Base-by-base conservation (phyloP, 352 stramenopile species). In the Phytophthora pseudosyringae region DNA sequence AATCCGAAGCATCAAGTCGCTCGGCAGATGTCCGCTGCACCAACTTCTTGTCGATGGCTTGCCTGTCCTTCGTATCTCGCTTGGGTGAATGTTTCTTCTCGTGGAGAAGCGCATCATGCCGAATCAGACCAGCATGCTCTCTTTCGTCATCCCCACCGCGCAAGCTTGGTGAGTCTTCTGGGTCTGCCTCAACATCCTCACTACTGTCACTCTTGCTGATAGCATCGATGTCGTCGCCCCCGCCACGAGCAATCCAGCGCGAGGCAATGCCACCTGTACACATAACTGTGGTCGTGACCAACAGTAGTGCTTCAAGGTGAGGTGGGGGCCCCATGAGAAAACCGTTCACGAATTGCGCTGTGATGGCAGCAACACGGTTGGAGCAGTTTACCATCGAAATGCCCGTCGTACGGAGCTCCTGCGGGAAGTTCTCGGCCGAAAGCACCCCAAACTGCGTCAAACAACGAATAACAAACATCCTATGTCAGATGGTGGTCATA, bases 311-410 rank as follows among this genome's bases (percentile, higher is more conserved):
- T 26, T 79, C 76, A 4, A 97, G 71, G 52, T 95, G 89, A 32
- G 90, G 75, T 15, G 84, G 80, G 15, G 83, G 80, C 3, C 81
- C 83, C 55, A 97, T 88, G 28, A 97, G 79, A 41, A 86, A 92
- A 2, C 89, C 90, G 47, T 97, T 96, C 18, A 96, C 88, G 56
- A 97, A 97, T 69, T 98, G 94, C 8, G 91, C 86, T 38, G 88
- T 67, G 68, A 98, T 97, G 8, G 91, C 91, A 44, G 91, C 94
- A 45, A 98, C 67, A 21, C 91, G 79, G 8, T 92, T 94, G 2
- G 79, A 88, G 36, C 90, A 91, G 54, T 94, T 97, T 35, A 97
- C 94, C 9, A 98, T 43, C 26, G 91, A 89, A 67, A 98, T 95
- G 3, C 90, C 94, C 1, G 90, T 97, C 43, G 88, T 95, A 64